These are phyloP conservation scores for Neurospora sublineolata DNA, from an alignment of 495 filamentous ascomycete genomes.

Conservation along the genomic window DNA sequence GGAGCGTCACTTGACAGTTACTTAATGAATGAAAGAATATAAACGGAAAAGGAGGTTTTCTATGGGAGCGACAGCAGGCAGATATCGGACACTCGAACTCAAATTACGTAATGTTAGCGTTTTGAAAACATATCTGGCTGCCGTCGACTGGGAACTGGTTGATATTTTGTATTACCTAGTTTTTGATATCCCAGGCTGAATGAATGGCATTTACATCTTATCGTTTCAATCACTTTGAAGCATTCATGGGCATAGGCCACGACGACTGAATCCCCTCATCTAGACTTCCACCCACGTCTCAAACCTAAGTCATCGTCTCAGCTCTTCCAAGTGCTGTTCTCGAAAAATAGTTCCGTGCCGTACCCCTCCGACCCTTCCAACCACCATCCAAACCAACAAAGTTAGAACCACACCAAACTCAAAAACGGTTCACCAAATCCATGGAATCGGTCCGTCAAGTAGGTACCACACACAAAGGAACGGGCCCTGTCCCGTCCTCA, in stretches of 20 bases:
- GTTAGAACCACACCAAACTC: not conserved
- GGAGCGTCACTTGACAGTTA: not conserved
- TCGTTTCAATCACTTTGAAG: not conserved
- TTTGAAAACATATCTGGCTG: not conserved
- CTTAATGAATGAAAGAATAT: not conserved
- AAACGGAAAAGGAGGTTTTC: not conserved
- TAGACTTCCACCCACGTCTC: constrained; percentile 53
- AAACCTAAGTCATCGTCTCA: constrained; percentile 31
- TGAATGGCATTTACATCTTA: not conserved
- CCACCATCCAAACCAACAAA: not conserved
- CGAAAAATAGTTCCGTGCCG: not conserved
- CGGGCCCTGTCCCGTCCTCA: not conserved
- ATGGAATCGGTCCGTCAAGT: not conserved
- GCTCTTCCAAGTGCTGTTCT: not conserved
- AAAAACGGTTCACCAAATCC: not conserved
- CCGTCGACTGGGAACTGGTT: not conserved
- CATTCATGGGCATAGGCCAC: not conserved
- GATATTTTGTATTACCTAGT: not conserved
- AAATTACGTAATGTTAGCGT: not conserved
- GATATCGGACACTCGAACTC: not conserved
- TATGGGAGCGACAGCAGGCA: not conserved
- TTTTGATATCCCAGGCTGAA: not conserved
- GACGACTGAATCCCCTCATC: not conserved
- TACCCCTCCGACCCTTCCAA: not conserved
- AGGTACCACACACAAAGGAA: not conserved